These are phyloP conservation scores for Solanum clarkiae DNA, from an alignment of 257 asterid genomes.

Conservation along the genomic window DNA sequence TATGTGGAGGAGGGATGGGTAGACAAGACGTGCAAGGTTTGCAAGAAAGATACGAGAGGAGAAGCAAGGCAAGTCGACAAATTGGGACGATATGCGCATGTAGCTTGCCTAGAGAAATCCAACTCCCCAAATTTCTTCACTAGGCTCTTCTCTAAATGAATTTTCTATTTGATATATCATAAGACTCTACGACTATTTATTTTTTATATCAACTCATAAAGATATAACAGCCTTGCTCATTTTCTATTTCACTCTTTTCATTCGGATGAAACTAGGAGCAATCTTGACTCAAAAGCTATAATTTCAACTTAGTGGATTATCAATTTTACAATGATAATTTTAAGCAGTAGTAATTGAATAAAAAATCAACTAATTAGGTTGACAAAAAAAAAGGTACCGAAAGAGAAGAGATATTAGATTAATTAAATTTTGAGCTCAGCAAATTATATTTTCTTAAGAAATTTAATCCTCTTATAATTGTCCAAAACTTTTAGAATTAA, in stretches of 20 bases:
- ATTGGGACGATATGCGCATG: constrained; percentile 76
- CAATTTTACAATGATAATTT: not conserved
- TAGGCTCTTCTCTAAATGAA: constrained; percentile 48
- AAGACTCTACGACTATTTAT: not conserved
- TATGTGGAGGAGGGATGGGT: constrained; percentile 99
- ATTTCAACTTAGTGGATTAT: not conserved
- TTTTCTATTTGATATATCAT: not conserved
- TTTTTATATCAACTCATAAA: not conserved
- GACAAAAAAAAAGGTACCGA: not conserved
- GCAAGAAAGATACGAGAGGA: constrained; percentile 86
- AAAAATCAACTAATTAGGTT: not conserved
- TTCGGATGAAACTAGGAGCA: too few relatives aligned
- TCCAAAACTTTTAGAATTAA: too few relatives aligned
- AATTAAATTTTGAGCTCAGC: too few relatives aligned
- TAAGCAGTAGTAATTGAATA: not conserved
- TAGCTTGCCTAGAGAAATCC: constrained; percentile 54
- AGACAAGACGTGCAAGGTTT: constrained; percentile 91
- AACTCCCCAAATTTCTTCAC: constrained; percentile 66
- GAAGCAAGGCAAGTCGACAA: constrained; percentile 77
- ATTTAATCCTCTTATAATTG: too few relatives aligned
- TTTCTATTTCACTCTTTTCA: not conserved
- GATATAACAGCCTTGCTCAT: not conserved
- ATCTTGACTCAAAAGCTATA: not conserved
- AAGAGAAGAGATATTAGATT: too few relatives aligned
- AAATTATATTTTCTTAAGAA: too few relatives aligned